Conservation (phyloP, 2,329 filamentous ascomycete genomes). For the Ceratocystis destructans region DNA sequence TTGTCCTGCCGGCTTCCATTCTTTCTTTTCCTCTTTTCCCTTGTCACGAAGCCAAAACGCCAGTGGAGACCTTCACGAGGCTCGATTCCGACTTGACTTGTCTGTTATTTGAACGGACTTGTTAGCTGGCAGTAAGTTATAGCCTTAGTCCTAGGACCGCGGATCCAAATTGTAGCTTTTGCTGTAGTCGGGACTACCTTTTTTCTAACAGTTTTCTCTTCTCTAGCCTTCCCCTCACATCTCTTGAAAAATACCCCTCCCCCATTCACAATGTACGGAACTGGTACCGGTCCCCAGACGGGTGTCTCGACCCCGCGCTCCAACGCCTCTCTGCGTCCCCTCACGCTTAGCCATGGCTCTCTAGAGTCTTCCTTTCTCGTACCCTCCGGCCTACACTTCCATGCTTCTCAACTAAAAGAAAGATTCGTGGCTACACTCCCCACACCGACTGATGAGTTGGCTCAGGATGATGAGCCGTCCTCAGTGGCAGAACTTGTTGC, state of each 20-base stretch:
- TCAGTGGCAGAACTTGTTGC: slow-evolving; percentile 86
- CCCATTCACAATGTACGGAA: slow-evolving; percentile 63
- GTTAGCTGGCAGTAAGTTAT: slow-evolving; percentile 11
- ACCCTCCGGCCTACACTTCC: slow-evolving; percentile 89
- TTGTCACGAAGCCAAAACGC: not conserved
- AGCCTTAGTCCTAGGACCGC: not conserved
- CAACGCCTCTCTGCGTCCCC: slow-evolving; percentile 77
- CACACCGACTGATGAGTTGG: slow-evolving; percentile 86
- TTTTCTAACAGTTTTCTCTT: slow-evolving; percentile 3
- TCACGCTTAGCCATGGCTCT: slow-evolving; percentile 81
- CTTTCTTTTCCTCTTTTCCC: slow-evolving; percentile 1
- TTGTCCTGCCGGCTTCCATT: not conserved
- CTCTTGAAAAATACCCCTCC: slow-evolving; percentile 18
- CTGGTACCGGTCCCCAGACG: slow-evolving; percentile 73
- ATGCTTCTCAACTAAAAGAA: slow-evolving; percentile 87
- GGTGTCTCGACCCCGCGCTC: slow-evolving; percentile 94
- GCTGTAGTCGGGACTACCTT: not conserved
- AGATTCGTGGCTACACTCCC: slow-evolving; percentile 76
- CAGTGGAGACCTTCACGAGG: not conserved
- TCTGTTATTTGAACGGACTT: slow-evolving; percentile 3
- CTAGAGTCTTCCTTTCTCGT: slow-evolving; percentile 95
- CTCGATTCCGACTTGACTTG: slow-evolving; percentile 6
- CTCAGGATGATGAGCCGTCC: slow-evolving; percentile 97
- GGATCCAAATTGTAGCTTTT: not conserved
- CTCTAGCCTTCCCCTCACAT: not conserved